These are phyloP conservation scores for Nannochloropsis oceanica DNA, from an alignment of 108 stramenopile genomes.

Conservation along the genomic window DNA sequence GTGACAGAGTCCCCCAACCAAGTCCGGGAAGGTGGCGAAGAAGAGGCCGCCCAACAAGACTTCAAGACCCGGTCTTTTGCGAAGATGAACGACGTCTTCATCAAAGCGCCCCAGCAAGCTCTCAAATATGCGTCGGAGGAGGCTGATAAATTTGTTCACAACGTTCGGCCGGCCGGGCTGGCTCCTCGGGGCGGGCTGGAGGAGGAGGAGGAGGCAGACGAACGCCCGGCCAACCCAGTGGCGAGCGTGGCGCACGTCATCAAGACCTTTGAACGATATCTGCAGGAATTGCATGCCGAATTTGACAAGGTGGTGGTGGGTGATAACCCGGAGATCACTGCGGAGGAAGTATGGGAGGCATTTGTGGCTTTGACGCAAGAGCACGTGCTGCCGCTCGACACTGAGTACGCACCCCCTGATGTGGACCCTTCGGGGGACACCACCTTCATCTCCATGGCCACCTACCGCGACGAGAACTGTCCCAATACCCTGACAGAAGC, in stretches of 20 bases:
- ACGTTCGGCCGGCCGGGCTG: neutral
- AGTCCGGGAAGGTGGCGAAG: neutral
- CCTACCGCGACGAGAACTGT: constrained; percentile 71
- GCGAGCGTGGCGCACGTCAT: neutral
- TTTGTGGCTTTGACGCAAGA: neutral
- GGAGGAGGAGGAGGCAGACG: neutral
- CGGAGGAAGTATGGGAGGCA: neutral
- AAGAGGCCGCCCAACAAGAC: neutral
- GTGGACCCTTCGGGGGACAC: constrained; percentile 9
- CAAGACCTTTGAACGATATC: neutral
- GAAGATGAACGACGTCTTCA: neutral
- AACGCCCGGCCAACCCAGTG: neutral
- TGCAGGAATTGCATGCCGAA: neutral
- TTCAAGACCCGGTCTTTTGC: neutral
- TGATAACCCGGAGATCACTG: neutral
- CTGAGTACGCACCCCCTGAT: neutral
- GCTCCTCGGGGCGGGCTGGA: neutral
- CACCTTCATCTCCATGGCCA: constrained; percentile 66
- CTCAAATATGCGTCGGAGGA: neutral
- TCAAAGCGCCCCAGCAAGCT: neutral
- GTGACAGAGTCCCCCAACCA: neutral
- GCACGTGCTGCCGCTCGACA: constrained; percentile 14
- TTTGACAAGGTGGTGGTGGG: neutral
- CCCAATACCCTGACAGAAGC: constrained; percentile 57
- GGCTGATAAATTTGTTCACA: neutral